Evolutionary conservation across 257 asterid species (phyloP).

Genomic region (Striga asiatica): DNA sequence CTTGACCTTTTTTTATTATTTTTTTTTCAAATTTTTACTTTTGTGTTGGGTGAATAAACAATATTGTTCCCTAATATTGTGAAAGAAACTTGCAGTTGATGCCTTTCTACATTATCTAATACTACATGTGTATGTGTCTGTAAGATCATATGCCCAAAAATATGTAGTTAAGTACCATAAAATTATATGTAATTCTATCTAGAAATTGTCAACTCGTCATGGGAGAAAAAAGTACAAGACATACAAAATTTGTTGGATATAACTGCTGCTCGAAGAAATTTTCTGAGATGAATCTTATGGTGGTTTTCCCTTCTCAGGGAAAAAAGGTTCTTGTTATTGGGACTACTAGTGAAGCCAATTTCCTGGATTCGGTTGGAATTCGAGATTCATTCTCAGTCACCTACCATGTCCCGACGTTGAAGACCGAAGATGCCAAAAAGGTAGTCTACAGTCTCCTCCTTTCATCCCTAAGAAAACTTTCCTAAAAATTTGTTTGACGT

Average conservation of each 20-base stretch:
- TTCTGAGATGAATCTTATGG: slow-evolving; percentile 9
- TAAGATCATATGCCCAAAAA: no score
- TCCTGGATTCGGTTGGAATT: slow-evolving; percentile 76
- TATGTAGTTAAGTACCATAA: no score
- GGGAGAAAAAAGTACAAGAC: neutral
- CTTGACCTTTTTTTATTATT: no score
- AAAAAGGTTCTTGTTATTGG: slow-evolving; percentile 85
- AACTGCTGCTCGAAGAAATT: neutral
- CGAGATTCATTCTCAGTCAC: slow-evolving; percentile 77
- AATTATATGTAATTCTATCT: no score
- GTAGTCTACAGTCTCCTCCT: slow-evolving; percentile 29
- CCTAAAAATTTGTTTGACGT: neutral
- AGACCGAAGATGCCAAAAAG: slow-evolving; percentile 74
- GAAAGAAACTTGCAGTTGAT: no score
- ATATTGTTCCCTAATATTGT: no score
- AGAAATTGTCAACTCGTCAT: no score
- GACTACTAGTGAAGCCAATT: slow-evolving; percentile 76
- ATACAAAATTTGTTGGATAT: neutral
- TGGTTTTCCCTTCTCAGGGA: slow-evolving; percentile 44
- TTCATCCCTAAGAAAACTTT: neutral
- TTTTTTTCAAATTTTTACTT: no score
- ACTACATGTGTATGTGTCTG: no score
- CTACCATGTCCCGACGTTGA: slow-evolving; percentile 73
- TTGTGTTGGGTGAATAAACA: no score
- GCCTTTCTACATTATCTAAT: no score